Evolutionary conservation across 202 grass and related monocot genomes (phyloP).

Genomic region (Setaria viridis): DNA sequence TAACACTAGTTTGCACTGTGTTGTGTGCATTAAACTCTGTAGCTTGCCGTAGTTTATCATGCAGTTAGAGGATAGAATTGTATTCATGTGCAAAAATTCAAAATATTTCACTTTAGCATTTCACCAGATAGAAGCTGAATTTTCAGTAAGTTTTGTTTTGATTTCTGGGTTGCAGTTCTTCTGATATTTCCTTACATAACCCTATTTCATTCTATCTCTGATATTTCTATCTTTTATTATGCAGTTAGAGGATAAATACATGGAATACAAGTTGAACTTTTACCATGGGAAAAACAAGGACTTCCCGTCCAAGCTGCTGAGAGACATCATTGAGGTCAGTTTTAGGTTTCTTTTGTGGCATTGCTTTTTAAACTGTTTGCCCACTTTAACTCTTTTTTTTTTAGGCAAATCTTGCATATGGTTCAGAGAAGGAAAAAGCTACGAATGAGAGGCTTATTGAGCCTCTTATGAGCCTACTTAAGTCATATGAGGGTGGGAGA

Average conservation of each 20-base stretch:
- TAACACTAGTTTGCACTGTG: conserved; percentile 15
- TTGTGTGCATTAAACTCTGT: conserved; percentile 22
- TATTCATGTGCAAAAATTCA: conserved; percentile 22
- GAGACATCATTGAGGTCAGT: conserved; percentile 66
- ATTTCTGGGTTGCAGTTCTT: not conserved
- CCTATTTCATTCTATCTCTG: conserved; percentile 26
- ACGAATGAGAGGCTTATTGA: conserved; percentile 80
- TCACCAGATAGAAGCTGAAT: conserved; percentile 15
- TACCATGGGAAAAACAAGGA: conserved; percentile 50
- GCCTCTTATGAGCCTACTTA: conserved; percentile 65
- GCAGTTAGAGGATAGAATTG: not conserved
- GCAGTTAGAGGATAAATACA: conserved; percentile 76
- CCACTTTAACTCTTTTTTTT: conserved; percentile 41
- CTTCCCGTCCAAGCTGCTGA: conserved; percentile 69
- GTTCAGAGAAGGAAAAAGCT: conserved; percentile 67
- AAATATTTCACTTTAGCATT: conserved; percentile 6
- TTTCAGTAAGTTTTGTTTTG: conserved; percentile 32
- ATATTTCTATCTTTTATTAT: conserved; percentile 33
- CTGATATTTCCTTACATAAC: not conserved
- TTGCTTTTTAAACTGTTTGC: conserved; percentile 18
- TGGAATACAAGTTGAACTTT: conserved; percentile 52
- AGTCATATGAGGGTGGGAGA: conserved; percentile 80
- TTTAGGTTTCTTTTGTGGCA: conserved; percentile 29
- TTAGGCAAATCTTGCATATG: conserved; percentile 56
- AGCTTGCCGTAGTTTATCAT: conserved; percentile 19